Evolutionary conservation across 176 grass and related monocot genomes (phyloP).

Genomic region (Zizania latifolia): DNA sequence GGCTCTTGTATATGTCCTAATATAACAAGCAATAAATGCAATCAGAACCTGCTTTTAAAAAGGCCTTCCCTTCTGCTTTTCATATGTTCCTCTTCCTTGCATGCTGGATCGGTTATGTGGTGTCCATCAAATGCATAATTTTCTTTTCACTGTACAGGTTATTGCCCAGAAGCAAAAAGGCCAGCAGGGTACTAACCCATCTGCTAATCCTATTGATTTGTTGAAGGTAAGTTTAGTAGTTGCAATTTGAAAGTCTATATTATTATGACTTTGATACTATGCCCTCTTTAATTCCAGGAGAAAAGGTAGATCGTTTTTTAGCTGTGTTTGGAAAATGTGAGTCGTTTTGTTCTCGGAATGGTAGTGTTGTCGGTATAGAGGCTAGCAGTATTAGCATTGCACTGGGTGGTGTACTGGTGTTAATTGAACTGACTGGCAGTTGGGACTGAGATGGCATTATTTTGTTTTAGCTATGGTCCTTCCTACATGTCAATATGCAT

Average conservation of each 20-base stretch:
- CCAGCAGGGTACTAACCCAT: slow-evolving; percentile 31
- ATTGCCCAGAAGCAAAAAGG: slow-evolving; percentile 79
- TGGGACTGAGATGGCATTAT: background rate
- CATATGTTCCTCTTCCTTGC: background rate
- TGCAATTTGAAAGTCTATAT: background rate
- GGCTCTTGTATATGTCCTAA: background rate
- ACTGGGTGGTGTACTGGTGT: background rate
- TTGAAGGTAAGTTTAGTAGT: slow-evolving; percentile 54
- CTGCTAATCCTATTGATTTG: slow-evolving; percentile 57
- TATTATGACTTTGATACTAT: background rate
- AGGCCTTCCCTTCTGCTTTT: background rate
- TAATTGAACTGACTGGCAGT: background rate
- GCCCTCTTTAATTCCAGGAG: background rate
- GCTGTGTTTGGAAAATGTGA: background rate
- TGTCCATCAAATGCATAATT: background rate
- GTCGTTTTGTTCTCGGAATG: no score
- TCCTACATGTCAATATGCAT: background rate
- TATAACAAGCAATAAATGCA: background rate
- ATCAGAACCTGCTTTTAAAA: background rate
- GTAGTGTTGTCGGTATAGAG: background rate
- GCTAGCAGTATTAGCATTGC: background rate
- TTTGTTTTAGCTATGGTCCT: background rate
- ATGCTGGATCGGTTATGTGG: background rate
- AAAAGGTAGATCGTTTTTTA: background rate
- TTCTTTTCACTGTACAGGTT: slow-evolving; percentile 20